Percentiles rank a stretch among this genome's conserved stretches.
Conservation (phyloP, 1,284 basidiomycete genomes). For the Apiotrichum montevideense region DNA sequence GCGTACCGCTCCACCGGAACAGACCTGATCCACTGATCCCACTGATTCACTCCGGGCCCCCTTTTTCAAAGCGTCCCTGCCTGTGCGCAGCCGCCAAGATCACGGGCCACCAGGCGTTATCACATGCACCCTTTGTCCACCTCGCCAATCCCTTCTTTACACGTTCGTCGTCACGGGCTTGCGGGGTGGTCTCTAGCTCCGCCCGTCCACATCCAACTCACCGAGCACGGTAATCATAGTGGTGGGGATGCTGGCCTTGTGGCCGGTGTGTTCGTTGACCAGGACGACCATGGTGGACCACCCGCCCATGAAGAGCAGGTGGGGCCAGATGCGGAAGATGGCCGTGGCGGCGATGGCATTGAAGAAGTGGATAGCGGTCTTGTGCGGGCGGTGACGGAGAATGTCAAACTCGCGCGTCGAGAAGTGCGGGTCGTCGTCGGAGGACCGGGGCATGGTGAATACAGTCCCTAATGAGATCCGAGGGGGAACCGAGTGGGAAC, state of each 20-base stretch:
- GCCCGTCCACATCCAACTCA: conserved; percentile 7
- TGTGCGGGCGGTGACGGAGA: conserved; percentile 28
- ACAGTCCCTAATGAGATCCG: no score
- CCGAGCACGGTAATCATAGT: conserved; percentile 42
- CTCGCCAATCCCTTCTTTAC: no score
- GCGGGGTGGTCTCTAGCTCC: no score
- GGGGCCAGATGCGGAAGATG: conserved; percentile 34
- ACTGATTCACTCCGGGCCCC: no score
- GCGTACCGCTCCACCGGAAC: no score
- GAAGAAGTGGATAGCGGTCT: conserved; percentile 20
- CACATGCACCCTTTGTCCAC: no score
- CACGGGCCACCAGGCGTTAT: no score
- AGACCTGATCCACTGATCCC: no score
- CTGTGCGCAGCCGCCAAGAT: no score
- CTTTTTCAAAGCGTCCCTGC: no score
- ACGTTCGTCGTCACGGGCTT: no score
- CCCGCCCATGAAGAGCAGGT: conserved; percentile 34
- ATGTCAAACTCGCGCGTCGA: conserved; percentile 11
- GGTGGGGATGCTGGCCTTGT: conserved; percentile 29
- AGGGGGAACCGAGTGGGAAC: no score
- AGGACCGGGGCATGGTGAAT: neutral
- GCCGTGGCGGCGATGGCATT: conserved; percentile 36
- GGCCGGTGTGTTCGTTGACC: conserved; percentile 31
- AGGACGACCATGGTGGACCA: conserved; percentile 36
- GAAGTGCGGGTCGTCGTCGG: conserved; percentile 1